Percentiles rank a stretch among this genome's conserved stretches.
Evolutionary conservation across 495 filamentous ascomycete species (phyloP).

Genomic region (Aspergillus ellipticus): DNA sequence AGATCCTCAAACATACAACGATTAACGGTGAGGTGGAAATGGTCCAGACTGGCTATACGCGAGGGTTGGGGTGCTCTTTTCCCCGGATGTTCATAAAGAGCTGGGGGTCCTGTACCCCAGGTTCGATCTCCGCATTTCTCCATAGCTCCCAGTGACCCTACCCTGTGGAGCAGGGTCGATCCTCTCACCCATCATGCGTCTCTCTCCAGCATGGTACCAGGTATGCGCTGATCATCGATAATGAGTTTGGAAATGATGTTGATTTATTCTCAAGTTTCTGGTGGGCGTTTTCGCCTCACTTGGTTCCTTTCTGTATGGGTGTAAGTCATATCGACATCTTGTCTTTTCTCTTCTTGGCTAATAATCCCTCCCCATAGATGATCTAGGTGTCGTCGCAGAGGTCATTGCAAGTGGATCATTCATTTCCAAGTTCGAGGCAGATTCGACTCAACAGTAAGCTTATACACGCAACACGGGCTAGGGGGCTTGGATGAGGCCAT

Average conservation of each 20-base stretch:
- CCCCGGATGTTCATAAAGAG: constrained; percentile 22
- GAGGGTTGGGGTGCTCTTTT: constrained; percentile 12
- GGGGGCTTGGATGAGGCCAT: not conserved
- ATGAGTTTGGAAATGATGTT: constrained; percentile 11
- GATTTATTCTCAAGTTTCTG: constrained; percentile 43
- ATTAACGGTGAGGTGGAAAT: not conserved
- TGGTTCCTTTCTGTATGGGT: constrained; percentile 59
- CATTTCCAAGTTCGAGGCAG: constrained; percentile 45
- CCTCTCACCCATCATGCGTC: constrained; percentile 38
- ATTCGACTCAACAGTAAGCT: constrained; percentile 52
- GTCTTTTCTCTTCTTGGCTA: constrained; percentile 16
- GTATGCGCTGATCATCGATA: constrained; percentile 24
- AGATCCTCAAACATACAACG: not conserved
- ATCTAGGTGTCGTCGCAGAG: constrained; percentile 58
- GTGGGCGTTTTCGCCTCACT: constrained; percentile 61
- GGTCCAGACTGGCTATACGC: constrained; percentile 2
- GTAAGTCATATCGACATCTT: constrained; percentile 17
- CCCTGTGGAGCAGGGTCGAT: not conserved
- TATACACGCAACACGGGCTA: not conserved
- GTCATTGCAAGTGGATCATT: constrained; percentile 54
- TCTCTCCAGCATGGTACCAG: constrained; percentile 55
- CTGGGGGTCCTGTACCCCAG: constrained; percentile 17
- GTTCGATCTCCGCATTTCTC: constrained; percentile 15
- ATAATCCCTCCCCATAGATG: constrained; percentile 27
- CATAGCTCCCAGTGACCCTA: constrained; percentile 2